Base-by-base conservation (phyloP, 805 yeast genomes). In the Metschnikowia picachoensis region DNA sequence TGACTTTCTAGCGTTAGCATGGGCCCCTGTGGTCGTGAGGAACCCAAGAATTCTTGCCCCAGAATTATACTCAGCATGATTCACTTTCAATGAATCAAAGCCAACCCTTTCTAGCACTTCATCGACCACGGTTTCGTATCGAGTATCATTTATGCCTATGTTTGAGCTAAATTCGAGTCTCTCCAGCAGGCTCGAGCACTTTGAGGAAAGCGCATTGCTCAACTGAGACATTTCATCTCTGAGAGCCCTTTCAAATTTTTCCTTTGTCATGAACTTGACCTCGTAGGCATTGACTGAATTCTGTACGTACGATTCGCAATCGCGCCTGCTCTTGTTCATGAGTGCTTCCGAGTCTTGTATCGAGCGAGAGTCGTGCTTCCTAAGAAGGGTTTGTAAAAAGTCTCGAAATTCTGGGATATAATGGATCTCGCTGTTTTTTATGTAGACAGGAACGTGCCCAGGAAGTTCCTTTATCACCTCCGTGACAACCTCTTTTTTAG, bases 11-110 rank as follows among this genome's bases (percentile, higher is more conserved):
- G 37, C 30, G 8, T 35, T 35, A 2, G 52, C 30, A 1, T 43
- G 47, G 12, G 41, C 35, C 4, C 60, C 52, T 1, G 60, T 57
- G n/a, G 60, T 51, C 8, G 76, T 71, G 20, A 71, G 56, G 40
- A 68, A 72, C 2, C 77, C 76, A 14, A 72, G 53, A 4, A 71
- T 67, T 41, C 75, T 53, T 0, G 74, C 51, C 2, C 74, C 75
- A 4, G 65, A 53, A 13, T 54, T 60, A 49, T 66, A 71, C 43
- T 67, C 72, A 7, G 76, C 76, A 49, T 66, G 72, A 48, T 72
- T 70, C 17, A 65, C 56, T 33, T 64, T 62, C n/a, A 63, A 50
- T 0, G 73, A 59, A 0, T 72, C 73, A 47, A 64, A 61, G 36
- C 67, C 52, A 35, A 67, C 56, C 1, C 61, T 46, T 8, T 68